phyloP scores from a whole-genome alignment of 139 green algal genomes.

The Chlorella sp. region DNA sequence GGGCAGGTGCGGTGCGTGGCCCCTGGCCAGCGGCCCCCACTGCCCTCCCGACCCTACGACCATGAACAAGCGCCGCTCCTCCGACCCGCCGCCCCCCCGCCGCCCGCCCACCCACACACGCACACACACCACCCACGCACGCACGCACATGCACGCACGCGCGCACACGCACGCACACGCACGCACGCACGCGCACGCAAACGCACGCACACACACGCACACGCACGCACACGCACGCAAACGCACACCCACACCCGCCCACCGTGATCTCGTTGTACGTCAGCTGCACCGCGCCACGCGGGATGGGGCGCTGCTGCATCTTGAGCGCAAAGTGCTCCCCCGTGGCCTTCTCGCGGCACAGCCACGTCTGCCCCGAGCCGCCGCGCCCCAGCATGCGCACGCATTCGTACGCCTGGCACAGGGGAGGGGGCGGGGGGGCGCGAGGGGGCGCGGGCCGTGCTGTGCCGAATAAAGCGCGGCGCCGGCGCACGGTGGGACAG shows the following conservation, averaged over 20 bases:
- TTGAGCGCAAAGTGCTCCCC: constrained; percentile 25
- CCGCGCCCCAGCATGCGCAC: constrained; percentile 22
- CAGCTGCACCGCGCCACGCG: background rate
- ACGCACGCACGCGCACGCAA: background rate
- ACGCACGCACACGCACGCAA: background rate
- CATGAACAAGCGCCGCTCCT: background rate
- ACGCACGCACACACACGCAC: background rate
- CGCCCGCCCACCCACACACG: too few species aligned
- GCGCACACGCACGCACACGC: background rate
- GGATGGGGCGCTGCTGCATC: constrained; percentile 30
- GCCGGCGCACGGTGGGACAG: too few species aligned
- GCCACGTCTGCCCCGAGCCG: constrained; percentile 20
- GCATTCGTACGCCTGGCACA: constrained; percentile 2
- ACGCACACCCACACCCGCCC: background rate
- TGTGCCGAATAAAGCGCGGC: too few species aligned
- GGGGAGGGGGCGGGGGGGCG: too few species aligned
- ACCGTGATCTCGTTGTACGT: constrained; percentile 30
- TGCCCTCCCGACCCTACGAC: background rate
- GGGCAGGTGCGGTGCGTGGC: too few species aligned
- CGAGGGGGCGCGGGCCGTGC: too few species aligned
- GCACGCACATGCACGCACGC: background rate
- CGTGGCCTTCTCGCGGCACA: background rate
- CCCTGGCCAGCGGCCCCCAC: background rate
- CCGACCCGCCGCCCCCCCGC: too few species aligned
- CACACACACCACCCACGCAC: background rate